Evolutionary conservation across 257 asterid genomes (phyloP).

Genomic region (Scutellaria minor): DNA sequence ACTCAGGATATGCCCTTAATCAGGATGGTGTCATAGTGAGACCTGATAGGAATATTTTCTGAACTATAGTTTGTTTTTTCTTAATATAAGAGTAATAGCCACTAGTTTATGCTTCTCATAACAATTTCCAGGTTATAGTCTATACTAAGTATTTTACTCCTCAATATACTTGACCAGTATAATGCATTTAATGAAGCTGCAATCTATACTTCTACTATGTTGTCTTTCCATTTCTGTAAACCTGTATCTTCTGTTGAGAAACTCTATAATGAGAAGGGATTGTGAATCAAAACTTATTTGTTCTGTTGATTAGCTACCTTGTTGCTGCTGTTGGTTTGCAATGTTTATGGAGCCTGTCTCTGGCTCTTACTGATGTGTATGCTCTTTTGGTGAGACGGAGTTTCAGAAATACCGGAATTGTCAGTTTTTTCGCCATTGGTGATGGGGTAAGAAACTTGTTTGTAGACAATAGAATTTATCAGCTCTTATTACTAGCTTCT

Average conservation of each 20-base stretch:
- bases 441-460: constrained; percentile 77
- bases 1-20: constrained; percentile 12
- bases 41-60: not conserved
- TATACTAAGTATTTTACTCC: not conserved
- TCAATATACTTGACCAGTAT: not conserved
- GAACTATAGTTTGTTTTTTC: not conserved
- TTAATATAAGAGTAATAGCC: no score
- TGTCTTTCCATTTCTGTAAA: constrained; percentile 8
- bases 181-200: constrained; percentile 19
- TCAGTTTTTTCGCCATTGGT: constrained; percentile 77
- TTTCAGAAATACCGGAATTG: constrained; percentile 58
- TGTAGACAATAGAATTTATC: not conserved
- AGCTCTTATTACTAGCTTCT: not conserved
- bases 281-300: constrained; percentile 23
- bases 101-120: no score
- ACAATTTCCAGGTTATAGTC: no score
- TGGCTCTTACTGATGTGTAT: constrained; percentile 71
- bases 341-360: constrained; percentile 79
- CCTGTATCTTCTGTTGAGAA: constrained; percentile 9
- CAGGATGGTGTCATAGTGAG: not conserved
- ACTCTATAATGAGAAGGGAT: constrained; percentile 16
- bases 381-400: constrained; percentile 77
- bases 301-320: constrained; percentile 62
- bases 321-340: constrained; percentile 90
- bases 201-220: not conserved